Base-by-base conservation (phyloP, 331 rosid genomes). In the Pyracantha coccinea region DNA sequence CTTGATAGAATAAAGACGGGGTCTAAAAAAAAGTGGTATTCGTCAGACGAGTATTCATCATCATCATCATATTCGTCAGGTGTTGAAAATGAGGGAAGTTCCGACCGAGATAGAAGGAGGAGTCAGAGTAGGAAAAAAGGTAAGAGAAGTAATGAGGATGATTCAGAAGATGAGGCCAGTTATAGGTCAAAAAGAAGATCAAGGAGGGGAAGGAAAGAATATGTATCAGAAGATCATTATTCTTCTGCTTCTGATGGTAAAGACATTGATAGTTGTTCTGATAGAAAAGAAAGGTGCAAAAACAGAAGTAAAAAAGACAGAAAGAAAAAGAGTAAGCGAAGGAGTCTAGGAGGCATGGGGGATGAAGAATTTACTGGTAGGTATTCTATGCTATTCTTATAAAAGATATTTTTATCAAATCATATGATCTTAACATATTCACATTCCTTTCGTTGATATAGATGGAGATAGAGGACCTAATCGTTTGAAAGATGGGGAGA, bases 21-120 rank as follows among this genome's bases (percentile, higher is more conserved):
- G 11, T 87, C 93, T 63, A 83, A 82, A 66, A 93, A 81, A 80
- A 90, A 88, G 71, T 86, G 96, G 97, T 90, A 93, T 67, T 89
- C 89, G 1, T 88, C 93, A 0, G 91, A 88, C 28, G 84, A 79
- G 69, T 41, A 65, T 60, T 84, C 79, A 20, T 50, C 45, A 38
- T 70, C 78, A 4, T 69, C 84, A 21, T 79, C 81, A 85, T 84
- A 87, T 80, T 87, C 90, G 1, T 87, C 92, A 0, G 97, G 81
- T 4, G 45, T 53, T 32, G 93, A 81, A 72, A 82, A 80, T 80
- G 90, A 74, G 53, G 79, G 78, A 13, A 83, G 59, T 71, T 81
- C 72, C 15, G 83, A 68, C 13, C 54, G 14, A 25, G 85, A 74
- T 17, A 63, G 65, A 24, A 89, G 82, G 78, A 89, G 76, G 75